Conservation (phyloP, 2,329 filamentous ascomycete species). For the Talaromyces atroroseus region DNA sequence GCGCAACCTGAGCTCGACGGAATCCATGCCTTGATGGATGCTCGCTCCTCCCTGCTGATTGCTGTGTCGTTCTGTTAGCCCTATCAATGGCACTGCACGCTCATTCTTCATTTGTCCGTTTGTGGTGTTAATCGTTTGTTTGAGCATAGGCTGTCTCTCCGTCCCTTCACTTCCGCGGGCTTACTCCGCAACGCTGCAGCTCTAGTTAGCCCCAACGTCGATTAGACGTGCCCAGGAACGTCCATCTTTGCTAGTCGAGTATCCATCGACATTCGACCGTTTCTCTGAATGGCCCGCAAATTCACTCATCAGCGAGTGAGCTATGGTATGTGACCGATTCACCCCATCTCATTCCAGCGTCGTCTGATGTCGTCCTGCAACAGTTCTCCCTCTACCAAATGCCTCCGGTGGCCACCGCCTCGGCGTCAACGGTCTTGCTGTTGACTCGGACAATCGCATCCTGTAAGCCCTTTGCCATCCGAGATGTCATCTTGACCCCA, state of each 20-base stretch:
- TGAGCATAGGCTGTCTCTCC: background rate
- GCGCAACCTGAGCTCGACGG: too few relatives aligned
- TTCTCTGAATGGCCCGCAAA: slow-evolving; percentile 58
- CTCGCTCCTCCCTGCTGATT: background rate
- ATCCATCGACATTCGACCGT: background rate
- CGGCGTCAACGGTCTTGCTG: slow-evolving; percentile 88
- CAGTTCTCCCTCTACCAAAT: slow-evolving; percentile 68
- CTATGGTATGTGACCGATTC: slow-evolving; percentile 51
- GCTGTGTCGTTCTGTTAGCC: background rate
- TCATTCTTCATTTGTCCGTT: background rate
- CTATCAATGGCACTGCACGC: background rate
- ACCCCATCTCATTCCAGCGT: slow-evolving; percentile 4
- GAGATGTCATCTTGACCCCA: slow-evolving; percentile 1
- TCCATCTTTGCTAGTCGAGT: background rate
- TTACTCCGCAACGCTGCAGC: slow-evolving; percentile 12
- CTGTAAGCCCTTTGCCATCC: slow-evolving; percentile 58
- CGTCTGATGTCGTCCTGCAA: slow-evolving; percentile 27
- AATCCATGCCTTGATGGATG: background rate
- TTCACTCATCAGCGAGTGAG: slow-evolving; percentile 62
- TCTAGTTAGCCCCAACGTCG: slow-evolving; percentile 3
- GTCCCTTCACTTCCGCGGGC: slow-evolving; percentile 1
- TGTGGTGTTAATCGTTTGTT: background rate
- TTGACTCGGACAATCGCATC: slow-evolving; percentile 76
- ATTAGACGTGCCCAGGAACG: background rate
- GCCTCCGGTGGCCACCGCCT: slow-evolving; percentile 80